Percentiles rank a stretch among this genome's conserved stretches.
phyloP scores from a whole-genome alignment of 805 yeast species.

The Lipomyces sp. region DNA sequence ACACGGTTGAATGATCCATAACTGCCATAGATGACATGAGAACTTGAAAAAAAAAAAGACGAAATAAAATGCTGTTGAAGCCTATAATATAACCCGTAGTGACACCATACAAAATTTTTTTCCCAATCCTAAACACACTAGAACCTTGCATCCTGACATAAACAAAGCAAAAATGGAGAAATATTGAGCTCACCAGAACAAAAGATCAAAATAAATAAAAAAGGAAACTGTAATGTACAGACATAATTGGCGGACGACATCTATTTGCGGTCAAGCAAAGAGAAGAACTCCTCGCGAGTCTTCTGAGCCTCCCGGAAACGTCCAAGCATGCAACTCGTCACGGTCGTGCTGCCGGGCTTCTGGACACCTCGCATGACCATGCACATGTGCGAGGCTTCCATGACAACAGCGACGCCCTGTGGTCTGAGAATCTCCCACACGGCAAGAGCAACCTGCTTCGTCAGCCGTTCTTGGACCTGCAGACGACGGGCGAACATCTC shows the following conservation, averaged over 20 bases:
- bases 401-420: conserved; percentile 96
- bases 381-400: conserved; percentile 98
- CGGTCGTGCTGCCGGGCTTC: conserved; percentile 88
- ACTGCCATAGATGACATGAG: neutral
- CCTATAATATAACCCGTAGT: neutral
- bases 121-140: neutral
- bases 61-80: conserved; percentile 3
- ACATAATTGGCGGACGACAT: neutral
- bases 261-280: conserved; percentile 46
- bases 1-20: no score
- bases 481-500: conserved; percentile 94
- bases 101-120: neutral
- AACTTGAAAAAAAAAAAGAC: neutral
- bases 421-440: conserved; percentile 86
- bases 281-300: conserved; percentile 93
- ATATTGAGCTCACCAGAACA: no score
- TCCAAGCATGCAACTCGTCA: conserved; percentile 96
- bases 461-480: conserved; percentile 96
- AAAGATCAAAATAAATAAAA: no score
- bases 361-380: conserved; percentile 98
- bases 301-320: conserved; percentile 90
- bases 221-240: neutral
- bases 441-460: conserved; percentile 97
- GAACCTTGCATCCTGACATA: no score
- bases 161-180: no score